A percentile compares a stretch with the other conserved stretches of the same genome.
These are phyloP conservation scores for Phialophora macrospora DNA, from an alignment of 2,329 filamentous ascomycete genomes.

Conservation along the genomic window DNA sequence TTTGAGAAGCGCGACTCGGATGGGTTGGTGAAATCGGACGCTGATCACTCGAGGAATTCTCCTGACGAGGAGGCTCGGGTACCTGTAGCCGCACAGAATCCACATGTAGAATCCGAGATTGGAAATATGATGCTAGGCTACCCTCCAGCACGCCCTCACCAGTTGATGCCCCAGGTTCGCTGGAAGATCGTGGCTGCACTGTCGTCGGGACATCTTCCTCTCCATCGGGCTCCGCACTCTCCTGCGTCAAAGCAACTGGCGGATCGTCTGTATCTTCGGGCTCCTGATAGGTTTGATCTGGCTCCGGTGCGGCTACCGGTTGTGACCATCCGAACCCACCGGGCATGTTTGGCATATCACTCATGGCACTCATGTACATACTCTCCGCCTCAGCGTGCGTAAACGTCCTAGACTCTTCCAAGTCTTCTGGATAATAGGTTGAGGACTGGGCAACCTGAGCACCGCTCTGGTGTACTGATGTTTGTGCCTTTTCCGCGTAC, in stretches of 20 bases:
- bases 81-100: conserved; percentile 20
- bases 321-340: conserved; percentile 31
- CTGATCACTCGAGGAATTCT: conserved; percentile 4
- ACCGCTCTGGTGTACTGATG: background rate
- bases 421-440: conserved; percentile 40
- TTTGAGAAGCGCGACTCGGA: conserved; percentile 6
- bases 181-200: background rate
- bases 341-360: conserved; percentile 39
- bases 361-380: conserved; percentile 63
- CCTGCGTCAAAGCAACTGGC: conserved; percentile 4
- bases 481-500: conserved; percentile 16
- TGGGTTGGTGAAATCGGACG: conserved; percentile 1
- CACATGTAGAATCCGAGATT: conserved; percentile 28
- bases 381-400: conserved; percentile 57
- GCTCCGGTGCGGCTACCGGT: conserved; percentile 1
- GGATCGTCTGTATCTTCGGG: conserved; percentile 5
- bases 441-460: background rate
- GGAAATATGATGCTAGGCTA: conserved; percentile 31
- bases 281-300: background rate
- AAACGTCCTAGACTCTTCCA: conserved; percentile 55
- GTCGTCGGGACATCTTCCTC: background rate
- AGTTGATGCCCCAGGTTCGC: conserved; percentile 19
- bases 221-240: background rate
- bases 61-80: conserved; percentile 22
- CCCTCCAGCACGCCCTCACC: conserved; percentile 30